Conservation (phyloP, 1,284 basidiomycete species). For the Sutorius eximius region DNA sequence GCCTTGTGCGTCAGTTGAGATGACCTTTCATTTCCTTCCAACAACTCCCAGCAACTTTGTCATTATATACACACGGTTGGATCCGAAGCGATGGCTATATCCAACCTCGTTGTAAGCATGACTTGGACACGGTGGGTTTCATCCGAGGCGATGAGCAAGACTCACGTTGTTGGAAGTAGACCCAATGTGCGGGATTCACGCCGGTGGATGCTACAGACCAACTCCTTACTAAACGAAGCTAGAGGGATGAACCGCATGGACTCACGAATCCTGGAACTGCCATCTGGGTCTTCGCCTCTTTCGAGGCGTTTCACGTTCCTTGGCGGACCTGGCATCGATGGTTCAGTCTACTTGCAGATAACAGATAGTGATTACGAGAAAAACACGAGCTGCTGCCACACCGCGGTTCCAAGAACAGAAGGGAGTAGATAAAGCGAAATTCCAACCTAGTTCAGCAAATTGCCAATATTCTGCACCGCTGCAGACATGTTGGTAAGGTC, state of each 20-base stretch:
- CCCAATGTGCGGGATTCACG: conserved; percentile 41
- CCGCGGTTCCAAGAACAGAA: not conserved
- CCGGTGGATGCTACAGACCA: conserved; percentile 38
- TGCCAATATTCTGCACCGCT: conserved; percentile 50
- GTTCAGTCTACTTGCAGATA: conserved; percentile 9
- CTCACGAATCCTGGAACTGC: conserved; percentile 44
- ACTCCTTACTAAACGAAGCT: not conserved
- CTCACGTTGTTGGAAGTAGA: conserved; percentile 46
- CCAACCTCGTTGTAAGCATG: conserved; percentile 8
- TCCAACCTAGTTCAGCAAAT: conserved; percentile 38
- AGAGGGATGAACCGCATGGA: not conserved
- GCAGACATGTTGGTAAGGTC: not conserved
- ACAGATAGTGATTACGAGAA: not conserved
- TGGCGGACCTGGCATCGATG: conserved; percentile 24
- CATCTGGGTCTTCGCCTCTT: conserved; percentile 42
- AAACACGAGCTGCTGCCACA: not conserved
- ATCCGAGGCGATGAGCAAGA: not conserved
- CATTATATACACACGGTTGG: conserved; percentile 35
- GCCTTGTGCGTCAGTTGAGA: not conserved
- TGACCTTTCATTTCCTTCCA: conserved; percentile 5
- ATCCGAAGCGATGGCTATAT: conserved; percentile 32
- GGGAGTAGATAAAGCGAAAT: not conserved
- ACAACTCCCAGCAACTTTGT: conserved; percentile 3
- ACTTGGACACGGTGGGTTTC: not conserved
- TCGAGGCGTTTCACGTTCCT: conserved; percentile 38